These are phyloP conservation scores for Mycena rosella DNA, from an alignment of 768 basidiomycete genomes.

Conservation along the genomic window DNA sequence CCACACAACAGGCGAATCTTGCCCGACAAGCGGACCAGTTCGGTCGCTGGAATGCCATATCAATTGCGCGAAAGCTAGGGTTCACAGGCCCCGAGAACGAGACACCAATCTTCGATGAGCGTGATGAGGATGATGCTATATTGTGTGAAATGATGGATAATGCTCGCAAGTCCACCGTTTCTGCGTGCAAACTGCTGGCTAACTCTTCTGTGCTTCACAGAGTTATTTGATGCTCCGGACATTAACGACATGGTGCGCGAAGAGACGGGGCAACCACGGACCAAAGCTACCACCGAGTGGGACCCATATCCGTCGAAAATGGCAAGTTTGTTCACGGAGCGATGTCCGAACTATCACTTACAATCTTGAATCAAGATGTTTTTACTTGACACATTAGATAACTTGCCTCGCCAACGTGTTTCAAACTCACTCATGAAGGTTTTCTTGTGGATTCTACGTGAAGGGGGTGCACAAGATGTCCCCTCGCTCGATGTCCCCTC, in stretches of 20 bases:
- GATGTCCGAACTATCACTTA: no score
- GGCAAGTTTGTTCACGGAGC: neutral
- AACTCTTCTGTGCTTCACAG: neutral
- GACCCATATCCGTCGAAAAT: conserved; percentile 2
- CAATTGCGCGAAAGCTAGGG: conserved; percentile 6
- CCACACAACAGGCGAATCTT: neutral
- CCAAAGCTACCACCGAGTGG: neutral
- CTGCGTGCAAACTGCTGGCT: neutral
- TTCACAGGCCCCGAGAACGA: neutral
- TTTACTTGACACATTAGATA: neutral
- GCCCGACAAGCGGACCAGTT: neutral
- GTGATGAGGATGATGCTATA: neutral
- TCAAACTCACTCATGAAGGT: conserved; percentile 17
- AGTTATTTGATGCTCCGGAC: neutral
- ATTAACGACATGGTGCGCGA: neutral
- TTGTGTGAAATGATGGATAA: neutral
- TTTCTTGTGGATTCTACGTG: conserved; percentile 11
- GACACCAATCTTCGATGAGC: neutral
- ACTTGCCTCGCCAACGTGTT: conserved; percentile 9
- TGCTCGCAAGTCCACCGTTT: neutral
- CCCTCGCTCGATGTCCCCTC: conserved; percentile 11
- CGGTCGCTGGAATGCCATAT: conserved; percentile 8
- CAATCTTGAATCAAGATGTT: no score
- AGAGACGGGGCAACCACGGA: neutral
- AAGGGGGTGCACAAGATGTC: conserved; percentile 2